phyloP scores from a whole-genome alignment of 129 eudicot species.

The Ambrosia trifida region DNA sequence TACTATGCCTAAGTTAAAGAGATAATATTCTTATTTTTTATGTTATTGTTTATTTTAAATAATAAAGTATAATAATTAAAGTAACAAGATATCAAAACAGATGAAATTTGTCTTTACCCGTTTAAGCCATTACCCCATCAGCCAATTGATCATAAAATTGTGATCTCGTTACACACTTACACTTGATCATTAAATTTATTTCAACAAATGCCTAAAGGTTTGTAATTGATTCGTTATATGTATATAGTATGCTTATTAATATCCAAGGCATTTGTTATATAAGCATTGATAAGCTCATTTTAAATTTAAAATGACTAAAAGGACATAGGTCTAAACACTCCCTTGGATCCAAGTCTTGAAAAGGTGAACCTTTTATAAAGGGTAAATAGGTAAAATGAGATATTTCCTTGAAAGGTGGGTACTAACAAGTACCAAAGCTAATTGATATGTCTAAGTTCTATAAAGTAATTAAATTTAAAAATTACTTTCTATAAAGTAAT shows the following conservation, averaged over 20 bases:
- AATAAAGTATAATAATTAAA: too few relatives aligned
- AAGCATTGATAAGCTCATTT: slow-evolving; percentile 4
- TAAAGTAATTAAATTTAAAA: slow-evolving; percentile 18
- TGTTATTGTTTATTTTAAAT: too few relatives aligned
- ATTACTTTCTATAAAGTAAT: slow-evolving; percentile 28
- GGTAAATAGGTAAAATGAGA: slow-evolving; percentile 32
- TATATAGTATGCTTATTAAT: neutral
- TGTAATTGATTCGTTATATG: too few relatives aligned
- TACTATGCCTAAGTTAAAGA: too few relatives aligned
- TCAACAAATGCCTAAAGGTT: too few relatives aligned
- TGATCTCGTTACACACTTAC: too few relatives aligned
- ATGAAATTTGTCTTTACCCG: too few relatives aligned
- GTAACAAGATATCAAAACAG: too few relatives aligned
- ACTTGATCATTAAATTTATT: too few relatives aligned
- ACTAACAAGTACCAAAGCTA: slow-evolving; percentile 40
- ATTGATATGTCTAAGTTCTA: slow-evolving; percentile 31
- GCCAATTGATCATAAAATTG: too few relatives aligned
- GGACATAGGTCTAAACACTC: slow-evolving; percentile 26
- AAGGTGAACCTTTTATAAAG: slow-evolving; percentile 39
- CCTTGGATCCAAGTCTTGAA: slow-evolving; percentile 46
- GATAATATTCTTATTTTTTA: too few relatives aligned
- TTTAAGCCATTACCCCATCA: too few relatives aligned
- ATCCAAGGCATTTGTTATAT: neutral
- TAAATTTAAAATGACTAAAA: slow-evolving; percentile 19
- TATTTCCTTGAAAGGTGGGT: slow-evolving; percentile 36